These are phyloP conservation scores for Crataegus laevigata DNA, from an alignment of 306 rosid species.

Conservation along the genomic window DNA sequence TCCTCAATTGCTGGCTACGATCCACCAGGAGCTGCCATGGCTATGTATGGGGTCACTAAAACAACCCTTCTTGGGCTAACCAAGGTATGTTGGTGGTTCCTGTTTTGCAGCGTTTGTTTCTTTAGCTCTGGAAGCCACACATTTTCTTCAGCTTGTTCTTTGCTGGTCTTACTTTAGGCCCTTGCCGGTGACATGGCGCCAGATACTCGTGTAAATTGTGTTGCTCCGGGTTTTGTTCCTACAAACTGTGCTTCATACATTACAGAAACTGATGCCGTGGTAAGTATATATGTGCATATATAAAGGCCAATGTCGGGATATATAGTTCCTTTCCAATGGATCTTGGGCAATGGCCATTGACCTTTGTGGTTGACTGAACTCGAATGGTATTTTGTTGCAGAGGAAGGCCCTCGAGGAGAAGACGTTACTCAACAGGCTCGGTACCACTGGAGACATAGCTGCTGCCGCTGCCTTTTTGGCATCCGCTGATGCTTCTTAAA, in stretches of 20 bases:
- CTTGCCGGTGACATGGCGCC: slow-evolving; percentile 89
- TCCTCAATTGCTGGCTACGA: slow-evolving; percentile 74
- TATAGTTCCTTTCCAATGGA: not conserved
- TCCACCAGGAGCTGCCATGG: slow-evolving; percentile 58
- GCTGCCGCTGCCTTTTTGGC: slow-evolving; percentile 84
- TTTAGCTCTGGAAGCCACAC: not conserved
- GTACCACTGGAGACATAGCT: slow-evolving; percentile 87
- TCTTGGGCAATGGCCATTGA: not conserved
- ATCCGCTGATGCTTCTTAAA: slow-evolving; percentile 83
- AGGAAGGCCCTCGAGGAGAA: slow-evolving; percentile 46
- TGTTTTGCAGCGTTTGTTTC: not conserved
- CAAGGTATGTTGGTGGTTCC: slow-evolving; percentile 43
- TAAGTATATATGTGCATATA: slow-evolving; percentile 18
- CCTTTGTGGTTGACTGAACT: not conserved
- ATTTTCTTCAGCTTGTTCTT: slow-evolving; percentile 16
- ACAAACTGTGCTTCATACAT: slow-evolving; percentile 71
- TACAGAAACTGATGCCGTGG: slow-evolving; percentile 35
- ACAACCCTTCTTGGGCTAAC: slow-evolving; percentile 95
- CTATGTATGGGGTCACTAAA: slow-evolving; percentile 98
- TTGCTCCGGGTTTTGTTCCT: slow-evolving; percentile 96
- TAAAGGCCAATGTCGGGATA: not conserved
- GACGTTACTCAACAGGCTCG: slow-evolving; percentile 73
- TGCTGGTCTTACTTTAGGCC: slow-evolving; percentile 43
- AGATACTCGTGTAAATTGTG: slow-evolving; percentile 74
- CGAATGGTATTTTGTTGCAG: slow-evolving; percentile 32